Evolutionary conservation across 306 rosid species (phyloP), one percentile per base, ranked within the genome.

Genomic region (Abrus pulchellus): DNA sequence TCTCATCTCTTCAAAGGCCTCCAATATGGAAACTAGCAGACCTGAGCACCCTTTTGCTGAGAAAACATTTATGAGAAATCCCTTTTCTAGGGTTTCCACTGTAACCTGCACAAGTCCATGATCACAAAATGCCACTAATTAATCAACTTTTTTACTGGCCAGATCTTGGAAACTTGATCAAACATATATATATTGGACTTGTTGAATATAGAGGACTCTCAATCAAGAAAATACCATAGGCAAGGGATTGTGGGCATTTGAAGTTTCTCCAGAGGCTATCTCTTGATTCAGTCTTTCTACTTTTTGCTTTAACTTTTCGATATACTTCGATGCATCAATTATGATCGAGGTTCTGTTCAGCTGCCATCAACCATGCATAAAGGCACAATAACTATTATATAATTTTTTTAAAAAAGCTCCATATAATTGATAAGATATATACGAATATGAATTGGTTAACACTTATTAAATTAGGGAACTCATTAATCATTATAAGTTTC

Each of bases 71-170:
- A 95, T 85, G 3, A 90, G 78, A 82, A 91, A 93, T 14, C 99
- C 97, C 80, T 90, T 93, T 61, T 87, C 94, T 87, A 91, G 89
- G 90, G 92, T 80, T 90, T 93, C 96, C 61, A 93, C 99, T n/a
- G 90, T 83, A 29, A 90, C 97, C 97, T 93, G 90, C 89, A 84
- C 77, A 56, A 64, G 14, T 75, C 72, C 78, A 77, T 72, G 0
- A 20, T 40, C 50, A 63, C 1, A 45, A 7, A 72, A 72, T 56
- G 54, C 3, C 30, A 29, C 13, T 49, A 11, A 20, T 20, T 57
- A 59, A 74, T 79, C 75, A 79, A 43, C 12, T 50, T 12, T 30
- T 59, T 50, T 33, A 53, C 50, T 14, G 0, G 3, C 45, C 8
- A 47, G 43, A 54, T 66, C 45, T 20, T 52, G 3, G 27, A 12